Evolutionary conservation across 2,329 filamentous ascomycete genomes (phyloP).

Genomic region (Penicillium sp.): DNA sequence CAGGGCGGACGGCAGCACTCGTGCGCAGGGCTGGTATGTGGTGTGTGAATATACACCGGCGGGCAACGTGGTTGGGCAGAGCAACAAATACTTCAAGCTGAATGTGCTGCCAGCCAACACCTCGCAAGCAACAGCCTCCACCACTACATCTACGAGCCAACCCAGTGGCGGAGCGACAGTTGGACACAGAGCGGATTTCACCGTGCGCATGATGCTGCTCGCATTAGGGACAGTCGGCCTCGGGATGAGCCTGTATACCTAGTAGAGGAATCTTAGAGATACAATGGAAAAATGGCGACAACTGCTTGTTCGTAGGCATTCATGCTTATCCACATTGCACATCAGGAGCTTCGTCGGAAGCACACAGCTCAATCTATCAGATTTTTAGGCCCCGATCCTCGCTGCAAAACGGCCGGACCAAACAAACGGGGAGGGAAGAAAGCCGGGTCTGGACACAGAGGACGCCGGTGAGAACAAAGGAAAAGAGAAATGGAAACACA

Average conservation of each 20-base stretch:
- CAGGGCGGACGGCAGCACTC: slow-evolving; percentile 10
- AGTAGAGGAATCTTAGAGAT: slow-evolving; percentile 2
- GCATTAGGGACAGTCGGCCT: slow-evolving; percentile 12
- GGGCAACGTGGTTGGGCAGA: slow-evolving; percentile 56
- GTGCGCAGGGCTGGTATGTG: slow-evolving; percentile 59
- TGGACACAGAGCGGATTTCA: slow-evolving; percentile 4
- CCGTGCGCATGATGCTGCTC: slow-evolving; percentile 9
- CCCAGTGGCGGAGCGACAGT: slow-evolving; percentile 9
- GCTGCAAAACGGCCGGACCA: slow-evolving; percentile 24
- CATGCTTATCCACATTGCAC: slow-evolving; percentile 33
- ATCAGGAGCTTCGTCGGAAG: slow-evolving; percentile 23
- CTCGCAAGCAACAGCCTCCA: slow-evolving; percentile 16
- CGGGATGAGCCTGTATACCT: slow-evolving; percentile 18
- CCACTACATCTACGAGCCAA: slow-evolving; percentile 4
- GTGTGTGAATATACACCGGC: slow-evolving; percentile 68
- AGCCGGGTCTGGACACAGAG: slow-evolving; percentile 23
- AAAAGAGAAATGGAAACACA: slow-evolving; percentile 29
- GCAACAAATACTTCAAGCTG: slow-evolving; percentile 30
- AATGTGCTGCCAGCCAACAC: slow-evolving; percentile 27
- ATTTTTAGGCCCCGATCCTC: slow-evolving; percentile 28
- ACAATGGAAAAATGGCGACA: slow-evolving; percentile 4
- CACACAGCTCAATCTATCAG: slow-evolving; percentile 26
- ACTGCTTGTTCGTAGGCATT: slow-evolving; percentile 27
- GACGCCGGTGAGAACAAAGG: slow-evolving; percentile 26
- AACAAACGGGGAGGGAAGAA: slow-evolving; percentile 32